Conservation (phyloP, 306 rosid species). For the Lathyrus sativus region DNA sequence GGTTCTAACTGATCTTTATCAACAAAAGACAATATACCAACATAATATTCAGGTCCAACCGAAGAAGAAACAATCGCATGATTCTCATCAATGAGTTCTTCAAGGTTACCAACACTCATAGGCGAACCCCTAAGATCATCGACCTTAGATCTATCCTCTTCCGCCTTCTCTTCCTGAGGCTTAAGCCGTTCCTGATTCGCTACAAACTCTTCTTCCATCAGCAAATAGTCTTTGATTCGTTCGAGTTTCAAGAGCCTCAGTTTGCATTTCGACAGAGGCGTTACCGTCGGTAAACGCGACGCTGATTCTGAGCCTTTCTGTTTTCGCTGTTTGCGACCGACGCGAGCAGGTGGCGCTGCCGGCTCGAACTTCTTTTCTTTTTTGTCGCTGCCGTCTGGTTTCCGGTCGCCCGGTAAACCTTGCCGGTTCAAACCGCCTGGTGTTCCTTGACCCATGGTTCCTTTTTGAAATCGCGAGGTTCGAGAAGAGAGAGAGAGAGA, state of each 20-base stretch:
- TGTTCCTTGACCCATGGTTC: constrained; percentile 86
- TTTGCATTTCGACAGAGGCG: constrained; percentile 90
- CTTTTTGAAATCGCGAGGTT: background rate
- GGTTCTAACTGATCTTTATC: constrained; percentile 98
- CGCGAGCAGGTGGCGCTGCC: constrained; percentile 92
- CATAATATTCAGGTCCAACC: constrained; percentile 96
- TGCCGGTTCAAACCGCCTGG: constrained; percentile 89
- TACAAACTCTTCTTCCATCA: constrained; percentile 98
- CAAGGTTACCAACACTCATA: constrained; percentile 94
- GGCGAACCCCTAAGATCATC: constrained; percentile 97
- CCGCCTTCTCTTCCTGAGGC: constrained; percentile 97
- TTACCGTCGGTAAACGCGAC: constrained; percentile 85
- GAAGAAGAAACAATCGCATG: constrained; percentile 97
- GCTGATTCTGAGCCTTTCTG: constrained; percentile 98
- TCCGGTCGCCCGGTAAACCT: constrained; percentile 80
- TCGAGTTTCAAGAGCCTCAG: constrained; percentile 87
- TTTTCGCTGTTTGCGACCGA: constrained; percentile 92
- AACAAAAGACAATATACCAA: constrained; percentile 86
- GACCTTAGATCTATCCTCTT: constrained; percentile 97
- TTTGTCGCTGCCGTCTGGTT: constrained; percentile 73
- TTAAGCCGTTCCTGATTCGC: constrained; percentile 90
- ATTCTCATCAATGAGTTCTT: constrained; percentile 91
- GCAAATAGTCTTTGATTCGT: constrained; percentile 82
- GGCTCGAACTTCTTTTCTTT: constrained; percentile 95
- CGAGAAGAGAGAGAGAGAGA: background rate